Evolutionary conservation across 2,329 filamentous ascomycete species (phyloP).

Genomic region (Aspergillus sp.): DNA sequence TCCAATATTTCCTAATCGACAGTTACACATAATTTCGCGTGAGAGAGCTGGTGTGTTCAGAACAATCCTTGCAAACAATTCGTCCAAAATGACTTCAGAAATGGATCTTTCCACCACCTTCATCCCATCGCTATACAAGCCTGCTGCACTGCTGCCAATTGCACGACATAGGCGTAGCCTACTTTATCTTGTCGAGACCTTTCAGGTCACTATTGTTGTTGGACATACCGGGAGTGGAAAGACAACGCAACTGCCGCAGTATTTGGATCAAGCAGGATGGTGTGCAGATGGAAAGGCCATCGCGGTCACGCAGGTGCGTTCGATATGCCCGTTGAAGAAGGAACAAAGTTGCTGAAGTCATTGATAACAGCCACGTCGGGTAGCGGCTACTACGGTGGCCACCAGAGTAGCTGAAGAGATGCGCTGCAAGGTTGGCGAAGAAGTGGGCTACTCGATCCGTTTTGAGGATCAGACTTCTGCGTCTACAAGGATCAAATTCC

Average conservation of each 20-base stretch:
- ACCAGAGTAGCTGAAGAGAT: conserved; percentile 84
- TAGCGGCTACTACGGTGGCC: conserved; percentile 86
- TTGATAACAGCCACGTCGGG: conserved; percentile 64
- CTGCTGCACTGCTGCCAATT: conserved; percentile 75
- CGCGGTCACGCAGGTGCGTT: conserved; percentile 76
- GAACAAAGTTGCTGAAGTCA: conserved; percentile 4
- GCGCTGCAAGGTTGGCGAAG: conserved; percentile 76
- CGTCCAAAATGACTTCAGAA: conserved; percentile 35
- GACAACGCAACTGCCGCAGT: conserved; percentile 92
- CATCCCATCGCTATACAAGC: conserved; percentile 81
- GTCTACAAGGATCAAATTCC: conserved; percentile 82
- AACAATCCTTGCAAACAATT: not conserved
- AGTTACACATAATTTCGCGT: not conserved
- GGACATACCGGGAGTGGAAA: conserved; percentile 94
- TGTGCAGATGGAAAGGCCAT: conserved; percentile 75
- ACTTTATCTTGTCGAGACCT: conserved; percentile 78
- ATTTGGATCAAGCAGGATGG: conserved; percentile 82
- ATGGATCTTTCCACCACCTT: conserved; percentile 42
- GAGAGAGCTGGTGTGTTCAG: not conserved
- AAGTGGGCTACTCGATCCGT: conserved; percentile 85
- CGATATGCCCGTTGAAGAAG: not conserved
- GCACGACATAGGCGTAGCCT: conserved; percentile 71
- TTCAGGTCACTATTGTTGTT: conserved; percentile 78
- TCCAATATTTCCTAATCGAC: not conserved
- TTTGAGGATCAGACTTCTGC: conserved; percentile 88